Base-by-base conservation (phyloP, 2,329 filamentous ascomycete genomes). In the Ophiocordyceps sinensis region DNA sequence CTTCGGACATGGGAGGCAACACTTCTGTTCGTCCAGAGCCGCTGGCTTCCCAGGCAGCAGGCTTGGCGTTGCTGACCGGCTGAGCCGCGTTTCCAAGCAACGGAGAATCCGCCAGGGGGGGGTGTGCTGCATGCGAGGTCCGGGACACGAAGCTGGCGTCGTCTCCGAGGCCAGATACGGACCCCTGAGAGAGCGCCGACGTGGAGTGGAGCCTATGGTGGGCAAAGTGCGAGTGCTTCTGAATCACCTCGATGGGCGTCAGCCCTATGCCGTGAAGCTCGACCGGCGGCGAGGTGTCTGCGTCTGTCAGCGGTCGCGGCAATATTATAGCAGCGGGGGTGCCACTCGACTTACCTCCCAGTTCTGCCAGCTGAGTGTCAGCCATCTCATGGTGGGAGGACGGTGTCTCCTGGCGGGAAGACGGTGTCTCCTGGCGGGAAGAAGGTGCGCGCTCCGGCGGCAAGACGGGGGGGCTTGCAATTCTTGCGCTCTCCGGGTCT, bases 191-290 rank as follows among this genome's bases (percentile, higher is more conserved):
- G 13, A 40, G 47, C 7, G 36, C 39, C 8, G 51, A 45, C 15
- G 47, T 36, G 3, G 51, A 49, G 5, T 42, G 43, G 6, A 43
- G 21, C 19, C 51, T 45, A 37, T 41, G 38, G 5, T 40, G 41
- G 23, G 49, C 44, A 31, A 56, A 47, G 40, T 49, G 48, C 12
- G 57, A 52, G 43, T 59, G 49, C 36, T 53, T 58, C 41, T 59
- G 57, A 37, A 65, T 58, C n/a, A 67, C 55, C 2, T 67, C 60
- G 12, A 60, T 46, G 7, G 60, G 59, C 0, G 61, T 56, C 14
- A 67, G 53, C 13, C 59, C 59, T 1, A 63, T 66, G 43, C 65
- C 64, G 15, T 65, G 59, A 3, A 75, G 61, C 45, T 75, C 71
- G 14, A 52, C 55, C 1, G 49, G 60, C 0, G 58, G 54, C 0